Percentiles rank a stretch among this genome's conserved stretches.
These are phyloP conservation scores for Pichia heedii DNA, from an alignment of 805 yeast genomes.

Conservation along the genomic window DNA sequence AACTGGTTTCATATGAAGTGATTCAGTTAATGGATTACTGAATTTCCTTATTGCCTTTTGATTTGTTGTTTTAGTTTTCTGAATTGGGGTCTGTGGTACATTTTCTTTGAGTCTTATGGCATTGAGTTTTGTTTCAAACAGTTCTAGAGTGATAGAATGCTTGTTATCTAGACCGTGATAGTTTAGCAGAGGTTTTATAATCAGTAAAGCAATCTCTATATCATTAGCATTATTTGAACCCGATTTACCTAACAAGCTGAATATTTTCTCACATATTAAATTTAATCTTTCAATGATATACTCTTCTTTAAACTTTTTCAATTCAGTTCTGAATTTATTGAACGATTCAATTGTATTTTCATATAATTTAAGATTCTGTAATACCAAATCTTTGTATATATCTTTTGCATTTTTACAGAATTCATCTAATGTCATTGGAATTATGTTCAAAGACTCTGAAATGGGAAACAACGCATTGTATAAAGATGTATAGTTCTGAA, in stretches of 20 bases:
- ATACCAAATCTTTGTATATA: slow-evolving; percentile 25
- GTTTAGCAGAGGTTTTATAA: slow-evolving; percentile 7
- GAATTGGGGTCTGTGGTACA: background rate
- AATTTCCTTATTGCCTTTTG: slow-evolving; percentile 2
- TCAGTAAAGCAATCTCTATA: background rate
- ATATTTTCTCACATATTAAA: slow-evolving; percentile 38
- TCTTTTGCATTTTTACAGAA: slow-evolving; percentile 28
- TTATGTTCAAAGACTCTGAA: slow-evolving; percentile 40
- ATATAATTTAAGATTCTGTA: slow-evolving; percentile 31
- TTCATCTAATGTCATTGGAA: slow-evolving; percentile 41
- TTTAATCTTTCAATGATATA: slow-evolving; percentile 49
- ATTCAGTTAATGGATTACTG: slow-evolving; percentile 8
- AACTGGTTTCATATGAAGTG: slow-evolving; percentile 7
- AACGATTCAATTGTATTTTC: slow-evolving; percentile 32
- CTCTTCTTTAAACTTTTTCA: slow-evolving; percentile 34
- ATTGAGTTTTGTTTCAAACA: background rate
- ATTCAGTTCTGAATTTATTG: slow-evolving; percentile 32
- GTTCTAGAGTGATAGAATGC: background rate
- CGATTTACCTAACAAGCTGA: slow-evolving; percentile 27
- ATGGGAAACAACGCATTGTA: slow-evolving; percentile 40
- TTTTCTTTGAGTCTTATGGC: background rate
- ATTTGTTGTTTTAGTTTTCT: background rate
- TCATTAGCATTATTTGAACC: background rate
- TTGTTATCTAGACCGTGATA: slow-evolving; percentile 1
- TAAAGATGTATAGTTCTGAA: slow-evolving; percentile 29